These are phyloP conservation scores for Cyberlindnera mrakii DNA, from an alignment of 805 yeast species.

Conservation along the genomic window DNA sequence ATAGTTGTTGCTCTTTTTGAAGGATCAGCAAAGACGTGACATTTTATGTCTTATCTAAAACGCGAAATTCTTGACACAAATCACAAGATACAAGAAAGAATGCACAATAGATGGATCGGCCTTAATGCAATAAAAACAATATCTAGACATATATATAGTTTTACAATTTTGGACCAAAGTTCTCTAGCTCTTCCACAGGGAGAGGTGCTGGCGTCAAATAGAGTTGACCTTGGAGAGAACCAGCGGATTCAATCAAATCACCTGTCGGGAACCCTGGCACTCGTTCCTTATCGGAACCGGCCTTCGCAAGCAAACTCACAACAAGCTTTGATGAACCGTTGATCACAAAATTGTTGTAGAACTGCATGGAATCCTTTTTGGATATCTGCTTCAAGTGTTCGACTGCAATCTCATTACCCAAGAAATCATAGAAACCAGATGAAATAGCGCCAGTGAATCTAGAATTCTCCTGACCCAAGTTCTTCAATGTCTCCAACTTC, in stretches of 20 bases:
- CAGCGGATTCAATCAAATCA: constrained; percentile 35
- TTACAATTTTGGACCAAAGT: constrained; percentile 17
- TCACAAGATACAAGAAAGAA: too few relatives aligned
- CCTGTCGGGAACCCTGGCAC: constrained; percentile 44
- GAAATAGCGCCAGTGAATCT: constrained; percentile 63
- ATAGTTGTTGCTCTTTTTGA: too few relatives aligned
- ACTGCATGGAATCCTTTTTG: constrained; percentile 50
- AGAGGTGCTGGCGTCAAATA: constrained; percentile 55
- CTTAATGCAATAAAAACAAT: not conserved
- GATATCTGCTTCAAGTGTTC: constrained; percentile 45
- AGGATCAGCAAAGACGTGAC: too few relatives aligned
- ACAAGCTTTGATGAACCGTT: constrained; percentile 38
- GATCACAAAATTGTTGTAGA: constrained; percentile 42
- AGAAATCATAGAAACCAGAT: constrained; percentile 76
- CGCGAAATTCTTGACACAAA: too few relatives aligned
- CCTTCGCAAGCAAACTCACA: constrained; percentile 56
- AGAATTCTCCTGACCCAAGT: constrained; percentile 67
- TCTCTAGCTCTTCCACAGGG: constrained; percentile 37
- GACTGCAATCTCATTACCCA: constrained; percentile 51
- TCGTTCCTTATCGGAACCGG: constrained; percentile 19
- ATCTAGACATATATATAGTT: not conserved
- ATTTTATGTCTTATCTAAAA: not conserved
- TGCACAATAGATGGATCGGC: not conserved
- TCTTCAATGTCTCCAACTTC: constrained; percentile 67
- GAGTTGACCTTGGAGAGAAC: constrained; percentile 50